phyloP scores from a whole-genome alignment of 2,329 filamentous ascomycete genomes.

The Fulvia fulva region DNA sequence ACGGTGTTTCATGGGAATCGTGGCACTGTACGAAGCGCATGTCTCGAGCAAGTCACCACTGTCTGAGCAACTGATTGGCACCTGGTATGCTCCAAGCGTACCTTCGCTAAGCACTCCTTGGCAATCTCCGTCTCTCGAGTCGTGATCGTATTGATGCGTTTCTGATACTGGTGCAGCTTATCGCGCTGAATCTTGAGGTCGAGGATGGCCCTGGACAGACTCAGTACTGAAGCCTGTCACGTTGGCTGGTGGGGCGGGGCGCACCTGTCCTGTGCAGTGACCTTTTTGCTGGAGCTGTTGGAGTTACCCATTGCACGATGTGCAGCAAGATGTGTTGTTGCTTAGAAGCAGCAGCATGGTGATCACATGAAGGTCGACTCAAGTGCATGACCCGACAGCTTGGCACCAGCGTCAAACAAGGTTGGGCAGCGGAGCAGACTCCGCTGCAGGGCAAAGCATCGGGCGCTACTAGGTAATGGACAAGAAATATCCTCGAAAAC shows the following conservation, averaged over 20 bases:
- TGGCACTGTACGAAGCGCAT: too few species aligned
- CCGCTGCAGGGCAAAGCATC: background rate
- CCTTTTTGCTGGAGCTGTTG: slow-evolving; percentile 57
- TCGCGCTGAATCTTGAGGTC: slow-evolving; percentile 98
- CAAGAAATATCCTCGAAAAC: background rate
- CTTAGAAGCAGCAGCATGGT: too few species aligned
- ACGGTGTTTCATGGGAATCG: too few species aligned
- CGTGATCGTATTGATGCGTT: slow-evolving; percentile 80
- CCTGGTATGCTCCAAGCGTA: too few species aligned
- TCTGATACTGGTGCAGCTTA: slow-evolving; percentile 93
- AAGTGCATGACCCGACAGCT: background rate
- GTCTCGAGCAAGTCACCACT: too few species aligned
- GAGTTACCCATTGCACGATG: slow-evolving; percentile 58
- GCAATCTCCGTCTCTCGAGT: slow-evolving; percentile 84
- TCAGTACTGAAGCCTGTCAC: background rate
- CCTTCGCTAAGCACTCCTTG: slow-evolving; percentile 70
- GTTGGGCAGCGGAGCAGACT: slow-evolving; percentile 3
- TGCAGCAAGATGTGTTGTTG: background rate
- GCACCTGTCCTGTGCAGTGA: slow-evolving; percentile 82
- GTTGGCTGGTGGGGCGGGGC: slow-evolving; percentile 27
- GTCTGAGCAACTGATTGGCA: too few species aligned
- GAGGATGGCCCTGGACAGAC: slow-evolving; percentile 72
- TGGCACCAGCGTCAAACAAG: background rate
- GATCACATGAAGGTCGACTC: background rate
- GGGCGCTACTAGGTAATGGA: too few species aligned